Evolutionary conservation across 371 early-diverging fungal species (phyloP).

Genomic region (Mortierella sp.): DNA sequence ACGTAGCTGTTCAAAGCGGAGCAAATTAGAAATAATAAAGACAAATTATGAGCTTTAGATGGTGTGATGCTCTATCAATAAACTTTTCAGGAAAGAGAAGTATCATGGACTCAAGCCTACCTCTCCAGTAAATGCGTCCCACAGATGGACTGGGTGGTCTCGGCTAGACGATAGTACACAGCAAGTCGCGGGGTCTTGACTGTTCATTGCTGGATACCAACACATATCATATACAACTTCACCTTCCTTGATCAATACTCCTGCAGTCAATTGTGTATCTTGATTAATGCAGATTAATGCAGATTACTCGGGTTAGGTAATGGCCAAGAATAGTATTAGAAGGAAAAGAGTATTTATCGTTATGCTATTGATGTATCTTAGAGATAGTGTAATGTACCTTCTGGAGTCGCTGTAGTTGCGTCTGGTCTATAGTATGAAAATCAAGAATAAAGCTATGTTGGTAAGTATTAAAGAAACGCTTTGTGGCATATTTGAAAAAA

Average conservation of each 20-base stretch:
- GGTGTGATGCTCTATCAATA: not conserved
- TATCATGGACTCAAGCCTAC: slow-evolving; percentile 35
- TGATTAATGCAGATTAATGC: not conserved
- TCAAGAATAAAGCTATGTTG: no score
- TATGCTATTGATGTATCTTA: not conserved
- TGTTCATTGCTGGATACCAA: slow-evolving; percentile 79
- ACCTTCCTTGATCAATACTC: slow-evolving; percentile 62
- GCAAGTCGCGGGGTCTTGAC: slow-evolving; percentile 73
- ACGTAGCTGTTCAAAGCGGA: slow-evolving; percentile 54
- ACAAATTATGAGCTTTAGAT: not conserved
- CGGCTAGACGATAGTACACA: slow-evolving; percentile 74
- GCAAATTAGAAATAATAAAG: not conserved
- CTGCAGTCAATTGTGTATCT: slow-evolving; percentile 48
- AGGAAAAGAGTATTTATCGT: not conserved
- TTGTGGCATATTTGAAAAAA: not conserved
- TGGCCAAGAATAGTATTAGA: no score
- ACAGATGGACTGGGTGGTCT: slow-evolving; percentile 79
- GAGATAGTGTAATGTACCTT: not conserved
- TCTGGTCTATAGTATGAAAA: slow-evolving; percentile 17
- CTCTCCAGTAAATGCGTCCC: slow-evolving; percentile 76
- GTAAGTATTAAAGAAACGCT: not conserved
- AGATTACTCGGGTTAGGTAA: no score
- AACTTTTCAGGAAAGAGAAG: no score
- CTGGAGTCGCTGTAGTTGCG: slow-evolving; percentile 1
- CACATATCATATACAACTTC: slow-evolving; percentile 74